Evolutionary conservation across 306 rosid genomes (phyloP), one percentile per base, ranked within the genome.

Genomic region (Prunus salicina): DNA sequence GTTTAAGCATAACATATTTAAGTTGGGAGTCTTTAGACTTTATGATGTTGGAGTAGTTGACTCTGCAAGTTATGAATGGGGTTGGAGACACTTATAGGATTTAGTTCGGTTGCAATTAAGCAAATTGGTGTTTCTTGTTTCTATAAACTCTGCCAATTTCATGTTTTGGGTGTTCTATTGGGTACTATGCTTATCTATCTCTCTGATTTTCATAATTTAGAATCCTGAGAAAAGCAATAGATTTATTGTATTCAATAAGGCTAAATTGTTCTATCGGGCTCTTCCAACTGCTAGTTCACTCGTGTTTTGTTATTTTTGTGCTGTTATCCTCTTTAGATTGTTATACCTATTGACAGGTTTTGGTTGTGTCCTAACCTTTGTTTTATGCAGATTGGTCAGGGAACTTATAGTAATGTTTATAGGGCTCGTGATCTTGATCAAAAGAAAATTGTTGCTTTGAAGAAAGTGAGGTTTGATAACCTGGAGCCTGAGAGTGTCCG

Each of bases 401-500:
- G 98, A 79, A 93, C 98, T 80, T 93, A 93, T 75, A 93, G 98
- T 78, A 91, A 91, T 76, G 98, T 91, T 53, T 93, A 93, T 81
- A 87, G 91, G 82, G 98, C 98, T 74, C 98, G 98, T 72, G 98
- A 93, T 73, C 96, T 93, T 79, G 98, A 93, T 70, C 94, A 93
- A 78, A 90, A 81, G 80, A 93, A 93, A 87, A 89, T 89, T 56
- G 98, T 93, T 83, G 98, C 98, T 34, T 73, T 93, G 86, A 93
- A 93, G 86, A 93, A 93, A 91, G 98, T 93, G 67, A 89, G 96
- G 85, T 93, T 93, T 82, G 98, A 93, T 85, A 93, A 91, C 87
- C 88, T 91, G 56, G 98, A 93, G 79, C 98, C 98, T 14, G 98
- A 93, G 89, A 93, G 98, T 80, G 96, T 91, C 64, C 98, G 98